Percentiles rank a stretch among this genome's conserved stretches.
These are phyloP conservation scores for Heterobasidion occidentale DNA, from an alignment of 1,284 basidiomycete species.

Conservation along the genomic window DNA sequence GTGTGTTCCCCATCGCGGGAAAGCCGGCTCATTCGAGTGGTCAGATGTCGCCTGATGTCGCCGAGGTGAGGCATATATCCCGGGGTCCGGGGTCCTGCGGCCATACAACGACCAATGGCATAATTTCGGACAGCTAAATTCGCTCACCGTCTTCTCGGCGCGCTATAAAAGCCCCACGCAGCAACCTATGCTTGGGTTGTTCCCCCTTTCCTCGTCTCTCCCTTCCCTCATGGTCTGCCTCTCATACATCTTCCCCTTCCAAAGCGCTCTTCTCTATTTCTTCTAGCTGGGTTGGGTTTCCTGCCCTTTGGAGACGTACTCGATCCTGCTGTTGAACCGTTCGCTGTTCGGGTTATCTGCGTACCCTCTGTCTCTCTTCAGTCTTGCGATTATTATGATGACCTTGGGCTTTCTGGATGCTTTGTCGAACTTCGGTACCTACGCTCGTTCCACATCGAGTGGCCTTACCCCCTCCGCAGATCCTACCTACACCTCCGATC, in stretches of 20 bases:
- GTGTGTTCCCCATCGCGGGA: neutral
- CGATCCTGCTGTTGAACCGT: no score
- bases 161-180: neutral
- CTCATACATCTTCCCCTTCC: neutral
- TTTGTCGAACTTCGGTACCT: no score
- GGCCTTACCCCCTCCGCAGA: no score
- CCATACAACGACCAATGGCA: neutral
- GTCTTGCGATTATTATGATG: no score
- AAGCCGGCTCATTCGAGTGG: neutral
- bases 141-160: neutral
- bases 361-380: no score
- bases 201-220: neutral
- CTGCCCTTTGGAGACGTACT: no score
- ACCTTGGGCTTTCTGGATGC: no score
- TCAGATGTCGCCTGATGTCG: no score
- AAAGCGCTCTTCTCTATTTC: neutral
- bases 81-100: neutral
- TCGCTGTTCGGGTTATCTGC: no score
- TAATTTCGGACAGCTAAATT: constrained; percentile 2
- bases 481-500: no score
- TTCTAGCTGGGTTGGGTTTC: neutral
- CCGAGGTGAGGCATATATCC: neutral
- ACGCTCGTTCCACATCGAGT: no score
- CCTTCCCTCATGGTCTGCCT: neutral
- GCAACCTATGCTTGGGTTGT: neutral